Evolutionary conservation across 2,329 filamentous ascomycete species (phyloP).

Genomic region (Colletotrichum truncatum): DNA sequence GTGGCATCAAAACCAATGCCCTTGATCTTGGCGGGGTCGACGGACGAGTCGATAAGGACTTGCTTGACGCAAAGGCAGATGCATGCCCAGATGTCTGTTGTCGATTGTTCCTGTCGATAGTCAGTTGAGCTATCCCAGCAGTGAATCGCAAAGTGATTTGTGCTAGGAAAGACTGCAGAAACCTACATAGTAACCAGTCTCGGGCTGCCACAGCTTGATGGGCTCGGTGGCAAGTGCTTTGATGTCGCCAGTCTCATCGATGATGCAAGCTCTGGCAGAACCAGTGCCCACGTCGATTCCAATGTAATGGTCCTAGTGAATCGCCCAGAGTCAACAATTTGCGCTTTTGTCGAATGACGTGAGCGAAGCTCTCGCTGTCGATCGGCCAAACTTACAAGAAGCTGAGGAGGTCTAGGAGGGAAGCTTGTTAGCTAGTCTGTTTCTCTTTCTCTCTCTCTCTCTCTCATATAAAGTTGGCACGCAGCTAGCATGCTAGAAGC

Average conservation of each 20-base stretch:
- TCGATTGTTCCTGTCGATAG: slow-evolving; percentile 84
- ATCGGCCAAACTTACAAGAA: slow-evolving; percentile 19
- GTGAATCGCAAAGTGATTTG: not conserved
- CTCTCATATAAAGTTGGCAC: not conserved
- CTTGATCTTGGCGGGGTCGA: slow-evolving; percentile 79
- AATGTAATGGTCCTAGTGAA: slow-evolving; percentile 68
- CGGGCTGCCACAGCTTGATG: slow-evolving; percentile 83
- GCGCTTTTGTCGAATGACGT: not conserved
- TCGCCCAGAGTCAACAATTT: slow-evolving; percentile 6
- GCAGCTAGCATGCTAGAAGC: not conserved
- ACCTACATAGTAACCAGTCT: slow-evolving; percentile 77
- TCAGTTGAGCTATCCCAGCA: not conserved
- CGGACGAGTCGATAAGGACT: slow-evolving; percentile 82
- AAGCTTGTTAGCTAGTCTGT: not conserved
- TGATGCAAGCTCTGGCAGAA: slow-evolving; percentile 94
- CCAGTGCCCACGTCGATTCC: slow-evolving; percentile 97
- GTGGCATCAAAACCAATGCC: slow-evolving; percentile 98
- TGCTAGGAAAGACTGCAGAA: not conserved
- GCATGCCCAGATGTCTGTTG: slow-evolving; percentile 94
- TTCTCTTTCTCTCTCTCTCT: too few species aligned
- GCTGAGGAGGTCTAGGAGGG: slow-evolving; percentile 19
- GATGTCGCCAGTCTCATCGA: slow-evolving; percentile 91
- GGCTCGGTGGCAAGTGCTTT: slow-evolving; percentile 77
- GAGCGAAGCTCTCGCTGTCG: not conserved
- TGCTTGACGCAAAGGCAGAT: slow-evolving; percentile 90